phyloP scores from a whole-genome alignment of 257 asterid species.

The Fraxinus anomala region DNA sequence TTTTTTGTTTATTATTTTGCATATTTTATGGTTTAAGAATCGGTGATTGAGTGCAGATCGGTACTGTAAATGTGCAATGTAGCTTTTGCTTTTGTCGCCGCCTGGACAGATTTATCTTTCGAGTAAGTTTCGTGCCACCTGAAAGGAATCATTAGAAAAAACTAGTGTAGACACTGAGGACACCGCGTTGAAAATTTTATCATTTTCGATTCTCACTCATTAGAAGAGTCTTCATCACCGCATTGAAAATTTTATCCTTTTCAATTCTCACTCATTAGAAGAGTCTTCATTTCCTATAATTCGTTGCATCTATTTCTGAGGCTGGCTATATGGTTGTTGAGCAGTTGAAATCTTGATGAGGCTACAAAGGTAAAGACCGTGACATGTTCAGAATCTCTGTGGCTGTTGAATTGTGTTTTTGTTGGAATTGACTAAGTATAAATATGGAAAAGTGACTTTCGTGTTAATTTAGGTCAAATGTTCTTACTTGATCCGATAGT shows the following conservation, averaged over 20 bases:
- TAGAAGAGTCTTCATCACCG: not conserved
- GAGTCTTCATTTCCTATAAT: conserved; percentile 26
- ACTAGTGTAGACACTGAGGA: not conserved
- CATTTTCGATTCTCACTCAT: not conserved
- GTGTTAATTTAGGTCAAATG: too few species aligned
- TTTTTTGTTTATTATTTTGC: not conserved
- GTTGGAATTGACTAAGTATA: too few species aligned
- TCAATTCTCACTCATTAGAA: not conserved
- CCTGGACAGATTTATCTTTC: not conserved
- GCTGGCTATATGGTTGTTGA: conserved; percentile 64
- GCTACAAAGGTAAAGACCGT: conserved; percentile 59
- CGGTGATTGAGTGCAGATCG: not conserved
- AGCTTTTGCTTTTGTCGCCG: not conserved
- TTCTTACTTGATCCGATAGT: too few species aligned
- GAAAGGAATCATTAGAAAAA: too few species aligned
- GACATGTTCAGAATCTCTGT: conserved; percentile 89
- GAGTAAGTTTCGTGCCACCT: conserved; percentile 21
- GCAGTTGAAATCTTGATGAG: conserved; percentile 37
- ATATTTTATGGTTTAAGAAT: not conserved
- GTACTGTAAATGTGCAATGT: not conserved
- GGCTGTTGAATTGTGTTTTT: conserved; percentile 61
- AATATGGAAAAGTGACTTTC: too few species aligned
- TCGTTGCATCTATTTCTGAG: conserved; percentile 49
- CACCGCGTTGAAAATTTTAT: too few species aligned
- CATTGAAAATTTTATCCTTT: not conserved